Percentiles rank a stretch among this genome's conserved stretches.
These are phyloP conservation scores for Jackrogersella multiformis DNA, from an alignment of 495 filamentous ascomycete species.

Conservation along the genomic window DNA sequence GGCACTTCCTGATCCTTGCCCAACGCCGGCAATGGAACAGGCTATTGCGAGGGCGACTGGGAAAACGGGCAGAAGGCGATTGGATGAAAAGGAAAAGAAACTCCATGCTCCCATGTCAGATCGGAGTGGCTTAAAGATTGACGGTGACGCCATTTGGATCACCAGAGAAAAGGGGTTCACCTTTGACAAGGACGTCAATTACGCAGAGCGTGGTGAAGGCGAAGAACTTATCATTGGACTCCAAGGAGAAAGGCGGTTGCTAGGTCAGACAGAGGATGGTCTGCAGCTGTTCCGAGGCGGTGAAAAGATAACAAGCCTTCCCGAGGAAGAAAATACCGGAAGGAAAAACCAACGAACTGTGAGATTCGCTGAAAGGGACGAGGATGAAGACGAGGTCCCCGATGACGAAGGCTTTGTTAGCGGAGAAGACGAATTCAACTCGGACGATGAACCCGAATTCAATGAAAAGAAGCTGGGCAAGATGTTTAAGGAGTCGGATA, in stretches of 20 bases:
- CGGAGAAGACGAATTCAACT: conserved; percentile 67
- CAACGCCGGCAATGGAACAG: conserved; percentile 90
- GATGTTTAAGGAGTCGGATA: conserved; percentile 59
- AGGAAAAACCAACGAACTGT: conserved; percentile 75
- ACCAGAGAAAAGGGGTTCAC: conserved; percentile 69
- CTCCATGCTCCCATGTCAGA: conserved; percentile 98
- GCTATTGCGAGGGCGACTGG: conserved; percentile 81
- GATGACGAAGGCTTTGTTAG: conserved; percentile 70
- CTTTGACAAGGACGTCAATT: conserved; percentile 77
- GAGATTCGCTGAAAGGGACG: conserved; percentile 69
- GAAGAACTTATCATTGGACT: conserved; percentile 92
- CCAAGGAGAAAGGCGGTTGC: conserved; percentile 80
- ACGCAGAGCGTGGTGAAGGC: conserved; percentile 81
- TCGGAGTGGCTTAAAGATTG: conserved; percentile 83
- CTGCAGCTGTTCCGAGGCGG: conserved; percentile 85
- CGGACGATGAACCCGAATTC: conserved; percentile 64
- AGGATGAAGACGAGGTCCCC: conserved; percentile 61
- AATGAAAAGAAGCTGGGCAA: conserved; percentile 64
- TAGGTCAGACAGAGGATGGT: conserved; percentile 83
- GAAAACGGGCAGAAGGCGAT: conserved; percentile 74
- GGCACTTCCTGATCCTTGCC: conserved; percentile 90
- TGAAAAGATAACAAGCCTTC: conserved; percentile 68
- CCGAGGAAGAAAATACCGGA: conserved; percentile 71
- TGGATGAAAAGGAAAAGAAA: conserved; percentile 95
- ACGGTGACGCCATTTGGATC: conserved; percentile 67